These are phyloP conservation scores for Coniochaeta hoffmannii DNA, from an alignment of 2,329 filamentous ascomycete genomes.

Conservation along the genomic window DNA sequence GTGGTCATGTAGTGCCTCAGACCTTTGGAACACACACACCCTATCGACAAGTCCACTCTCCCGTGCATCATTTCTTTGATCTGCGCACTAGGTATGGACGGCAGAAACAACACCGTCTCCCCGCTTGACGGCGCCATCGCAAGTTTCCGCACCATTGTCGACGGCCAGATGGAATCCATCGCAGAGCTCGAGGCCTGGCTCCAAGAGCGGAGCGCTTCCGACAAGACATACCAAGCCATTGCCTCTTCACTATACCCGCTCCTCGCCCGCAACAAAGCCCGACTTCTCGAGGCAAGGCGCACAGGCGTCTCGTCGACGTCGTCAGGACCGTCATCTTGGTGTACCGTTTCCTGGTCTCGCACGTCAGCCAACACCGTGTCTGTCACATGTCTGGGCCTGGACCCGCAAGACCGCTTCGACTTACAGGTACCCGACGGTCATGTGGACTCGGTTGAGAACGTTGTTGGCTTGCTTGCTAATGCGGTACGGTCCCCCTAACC, in stretches of 20 bases:
- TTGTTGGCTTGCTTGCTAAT: not conserved
- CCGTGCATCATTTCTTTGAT: not conserved
- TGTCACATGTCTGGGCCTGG: not conserved
- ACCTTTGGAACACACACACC: too few relatives aligned
- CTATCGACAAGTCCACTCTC: too few relatives aligned
- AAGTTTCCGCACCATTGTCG: not conserved
- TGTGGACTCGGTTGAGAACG: not conserved
- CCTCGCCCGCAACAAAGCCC: not conserved
- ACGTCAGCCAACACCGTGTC: not conserved
- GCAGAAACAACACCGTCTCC: not conserved
- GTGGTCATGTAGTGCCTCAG: not conserved
- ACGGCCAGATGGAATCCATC: conserved; percentile 1
- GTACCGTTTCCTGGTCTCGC: not conserved
- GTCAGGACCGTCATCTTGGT: not conserved
- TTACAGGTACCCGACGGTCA: not conserved
- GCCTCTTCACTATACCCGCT: not conserved
- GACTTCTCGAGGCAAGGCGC: not conserved
- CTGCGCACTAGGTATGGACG: not conserved
- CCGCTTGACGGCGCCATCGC: not conserved
- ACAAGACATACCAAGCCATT: not conserved
- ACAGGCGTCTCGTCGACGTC: not conserved
- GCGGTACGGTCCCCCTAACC: too few relatives aligned
- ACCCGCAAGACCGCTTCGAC: not conserved
- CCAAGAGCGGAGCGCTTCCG: not conserved
- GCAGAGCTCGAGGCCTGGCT: not conserved